Evolutionary conservation across 2,329 filamentous ascomycete species (phyloP), one percentile per base, ranked within the genome.

Genomic region (Aureobasidium sp.): DNA sequence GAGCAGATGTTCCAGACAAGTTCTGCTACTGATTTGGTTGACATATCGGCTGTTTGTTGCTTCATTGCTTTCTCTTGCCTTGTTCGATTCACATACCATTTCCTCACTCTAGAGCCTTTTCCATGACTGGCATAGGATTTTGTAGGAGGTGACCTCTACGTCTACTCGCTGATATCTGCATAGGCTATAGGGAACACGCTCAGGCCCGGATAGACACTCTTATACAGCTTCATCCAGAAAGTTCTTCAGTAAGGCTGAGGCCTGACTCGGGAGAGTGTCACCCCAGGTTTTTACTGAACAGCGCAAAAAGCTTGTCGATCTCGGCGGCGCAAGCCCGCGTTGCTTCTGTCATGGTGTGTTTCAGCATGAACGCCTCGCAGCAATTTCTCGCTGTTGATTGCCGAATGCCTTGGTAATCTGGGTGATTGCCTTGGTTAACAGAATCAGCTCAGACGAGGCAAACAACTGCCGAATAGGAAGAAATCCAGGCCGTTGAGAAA

Each of bases 251-350:
- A 34, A 56, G 39, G 37, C 39, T 56, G 37, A 44, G 12, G 11
- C 17, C 39, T 56, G 39, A 56, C 52, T 55, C 52, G 31, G 37
- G 5, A 17, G 5, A 41, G 25, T 31, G 22, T 42, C 42, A 44
- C 52, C 53, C 53, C 53, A 36, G 53, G 27, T 25, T 56, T 29
- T 44, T 7, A 4, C 14, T 34, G 36, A n/a, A 55, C 42, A 39
- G 17, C 31, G 52, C 29, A 9, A 55, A 55, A 55, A 55, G 41
- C 53, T 57, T 57, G 53, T 57, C 42, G 39, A 57, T 57, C 27
- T 39, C 17, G 27, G n/a, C 39, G 25, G 41, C 20, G 25, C n/a
- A 11, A 3, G 20, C 34, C 41, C 39, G 41, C 27, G 41, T 45
- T 29, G 53, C 53, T 44, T 44, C 39, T 45, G 39, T 57, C 53